phyloP scores from a whole-genome alignment of 2,329 filamentous ascomycete species.

The Purpureocillium lavendulum region DNA sequence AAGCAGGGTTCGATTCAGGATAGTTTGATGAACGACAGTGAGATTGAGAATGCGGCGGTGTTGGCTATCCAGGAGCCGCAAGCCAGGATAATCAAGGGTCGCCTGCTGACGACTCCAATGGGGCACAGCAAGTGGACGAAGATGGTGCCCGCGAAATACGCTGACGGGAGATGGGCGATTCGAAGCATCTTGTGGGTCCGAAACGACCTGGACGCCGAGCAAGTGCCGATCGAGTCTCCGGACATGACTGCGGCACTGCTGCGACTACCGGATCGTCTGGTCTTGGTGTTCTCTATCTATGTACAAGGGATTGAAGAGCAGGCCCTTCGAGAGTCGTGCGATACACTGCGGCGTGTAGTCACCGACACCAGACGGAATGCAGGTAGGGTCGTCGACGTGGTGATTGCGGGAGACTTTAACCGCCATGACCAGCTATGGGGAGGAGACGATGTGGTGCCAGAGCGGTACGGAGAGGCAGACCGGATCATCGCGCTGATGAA shows the following conservation, averaged over 20 bases:
- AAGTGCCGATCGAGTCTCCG: constrained; percentile 6
- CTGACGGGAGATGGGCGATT: constrained; percentile 11
- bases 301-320: neutral
- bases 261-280: constrained; percentile 1
- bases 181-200: constrained; percentile 12
- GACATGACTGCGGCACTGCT: constrained; percentile 3
- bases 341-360: constrained; percentile 1
- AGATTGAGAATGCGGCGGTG: constrained; percentile 6
- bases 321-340: neutral
- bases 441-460: constrained; percentile 5
- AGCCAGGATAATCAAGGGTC: constrained; percentile 6
- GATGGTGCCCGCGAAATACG: no score
- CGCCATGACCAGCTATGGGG: constrained; percentile 8
- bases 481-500: constrained; percentile 14
- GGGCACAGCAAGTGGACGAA: constrained; percentile 8
- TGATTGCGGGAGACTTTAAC: constrained; percentile 2
- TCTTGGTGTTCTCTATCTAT: constrained; percentile 3
- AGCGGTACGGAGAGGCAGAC: constrained; percentile 23
- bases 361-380: neutral
- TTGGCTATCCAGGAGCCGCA: constrained; percentile 10
- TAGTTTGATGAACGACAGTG: constrained; percentile 12
- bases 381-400: constrained; percentile 1
- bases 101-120: constrained; percentile 10
- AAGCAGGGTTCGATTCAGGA: constrained; percentile 9
- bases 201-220: constrained; percentile 8